Conservation (phyloP, 306 rosid genomes). For the Calophaca sinica region DNA sequence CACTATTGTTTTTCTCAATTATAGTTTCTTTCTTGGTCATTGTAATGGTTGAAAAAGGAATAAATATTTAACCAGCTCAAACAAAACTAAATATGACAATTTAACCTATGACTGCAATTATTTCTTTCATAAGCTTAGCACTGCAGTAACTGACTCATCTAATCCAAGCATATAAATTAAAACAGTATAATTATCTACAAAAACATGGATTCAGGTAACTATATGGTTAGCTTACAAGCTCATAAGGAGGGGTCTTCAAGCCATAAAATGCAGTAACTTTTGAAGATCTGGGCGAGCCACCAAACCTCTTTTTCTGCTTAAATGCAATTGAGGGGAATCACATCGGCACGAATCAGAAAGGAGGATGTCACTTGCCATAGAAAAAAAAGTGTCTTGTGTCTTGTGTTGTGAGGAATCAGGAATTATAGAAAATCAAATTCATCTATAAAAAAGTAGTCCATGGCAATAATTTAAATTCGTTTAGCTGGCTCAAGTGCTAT, state of each 20-base stretch:
- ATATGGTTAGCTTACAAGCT: conserved; percentile 65
- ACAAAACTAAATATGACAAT: conserved; percentile 12
- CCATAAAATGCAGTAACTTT: conserved; percentile 73
- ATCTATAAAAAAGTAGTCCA: neutral
- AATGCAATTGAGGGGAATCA: conserved; percentile 38
- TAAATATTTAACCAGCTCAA: conserved; percentile 10
- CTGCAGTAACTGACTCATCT: conserved; percentile 13
- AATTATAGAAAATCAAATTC: conserved; percentile 33
- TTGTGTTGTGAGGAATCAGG: neutral
- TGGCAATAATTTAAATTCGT: conserved; percentile 6
- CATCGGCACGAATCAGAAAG: conserved; percentile 20
- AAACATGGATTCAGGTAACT: conserved; percentile 33
- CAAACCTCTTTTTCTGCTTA: conserved; percentile 55
- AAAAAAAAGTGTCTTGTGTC: conserved; percentile 14
- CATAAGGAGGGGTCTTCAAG: conserved; percentile 87
- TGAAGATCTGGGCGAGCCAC: conserved; percentile 52
- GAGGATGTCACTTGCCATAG: neutral
- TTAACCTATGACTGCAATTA: conserved; percentile 19
- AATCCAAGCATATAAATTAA: conserved; percentile 28
- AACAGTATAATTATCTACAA: conserved; percentile 34
- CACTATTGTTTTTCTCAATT: conserved; percentile 11
- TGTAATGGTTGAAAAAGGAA: conserved; percentile 4
- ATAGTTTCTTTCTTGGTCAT: conserved; percentile 14
- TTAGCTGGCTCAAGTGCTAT: conserved; percentile 16
- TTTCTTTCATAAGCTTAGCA: conserved; percentile 14